These are phyloP conservation scores for Malus sieversii DNA, from an alignment of 306 rosid genomes.

Conservation along the genomic window DNA sequence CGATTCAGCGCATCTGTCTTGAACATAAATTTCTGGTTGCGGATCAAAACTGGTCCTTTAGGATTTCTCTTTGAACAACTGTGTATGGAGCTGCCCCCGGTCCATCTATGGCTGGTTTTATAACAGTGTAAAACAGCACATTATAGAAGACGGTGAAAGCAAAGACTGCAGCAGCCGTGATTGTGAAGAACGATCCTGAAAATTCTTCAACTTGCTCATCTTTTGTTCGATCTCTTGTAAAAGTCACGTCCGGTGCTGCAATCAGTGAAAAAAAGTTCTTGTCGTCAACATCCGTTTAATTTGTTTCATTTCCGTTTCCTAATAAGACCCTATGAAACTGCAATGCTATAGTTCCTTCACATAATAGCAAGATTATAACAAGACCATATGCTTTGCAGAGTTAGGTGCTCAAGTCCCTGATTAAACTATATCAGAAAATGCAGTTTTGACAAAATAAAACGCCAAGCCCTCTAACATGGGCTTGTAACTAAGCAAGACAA, in stretches of 20 bases:
- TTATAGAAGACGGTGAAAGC: conserved; percentile 66
- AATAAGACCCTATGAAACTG: not conserved
- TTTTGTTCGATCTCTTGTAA: conserved; percentile 15
- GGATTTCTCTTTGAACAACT: conserved; percentile 3
- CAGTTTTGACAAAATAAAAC: not conserved
- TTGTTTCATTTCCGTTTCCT: no score
- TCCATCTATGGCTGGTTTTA: conserved; percentile 73
- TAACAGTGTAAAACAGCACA: conserved; percentile 45
- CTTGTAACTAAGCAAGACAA: no score
- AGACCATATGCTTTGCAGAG: no score
- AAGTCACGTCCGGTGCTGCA: conserved; percentile 50
- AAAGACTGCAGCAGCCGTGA: conserved; percentile 41
- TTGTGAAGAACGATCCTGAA: conserved; percentile 43
- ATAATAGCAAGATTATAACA: not conserved
- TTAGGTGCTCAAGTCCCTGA: not conserved
- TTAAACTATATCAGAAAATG: not conserved
- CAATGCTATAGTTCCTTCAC: not conserved
- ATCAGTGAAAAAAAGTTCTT: not conserved
- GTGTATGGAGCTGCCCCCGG: conserved; percentile 6
- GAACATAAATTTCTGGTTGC: not conserved
- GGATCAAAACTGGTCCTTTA: conserved; percentile 12
- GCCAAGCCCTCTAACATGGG: not conserved
- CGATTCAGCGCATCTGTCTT: not conserved
- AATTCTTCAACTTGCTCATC: conserved; percentile 34
- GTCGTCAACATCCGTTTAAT: not conserved